Evolutionary conservation across 31 red algal genomes (phyloP), one percentile per base, ranked within the genome.

Genomic region (Bonnemaisonia californica): DNA sequence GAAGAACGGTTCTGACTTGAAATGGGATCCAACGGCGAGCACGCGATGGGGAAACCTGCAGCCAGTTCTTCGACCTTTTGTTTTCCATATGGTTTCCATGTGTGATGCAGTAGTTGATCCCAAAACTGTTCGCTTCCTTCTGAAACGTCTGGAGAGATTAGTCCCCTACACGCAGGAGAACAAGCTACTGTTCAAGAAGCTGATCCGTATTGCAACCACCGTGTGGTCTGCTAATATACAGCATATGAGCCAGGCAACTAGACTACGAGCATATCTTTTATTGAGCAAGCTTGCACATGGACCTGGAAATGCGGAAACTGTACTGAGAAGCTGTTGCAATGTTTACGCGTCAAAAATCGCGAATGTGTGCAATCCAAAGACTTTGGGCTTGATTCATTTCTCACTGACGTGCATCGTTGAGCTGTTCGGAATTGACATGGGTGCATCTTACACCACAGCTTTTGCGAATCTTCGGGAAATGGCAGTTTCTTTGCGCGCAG

Each of bases 401-500:
- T 61, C 82, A 22, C 58, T 83, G 39, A 80, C 70, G 51, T 91
- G 87, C 36, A 3, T 96, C 1, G 88, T 96, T 21, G 93, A 96
- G 42, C 51, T 96, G 22, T 90, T 90, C 68, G 88, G 85, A 23
- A 60, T 96, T 31, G 84, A 96, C 45, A 86, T 96, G 77, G 93
- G 87, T 41, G 81, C 73, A 4, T 89, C 93, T 29, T 96, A 96
- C 55, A 81, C 88, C 30, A 81, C 77, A 1, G 89, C 81, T 18
- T 96, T 96, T 86, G 61, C 81, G 30, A 76, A 87, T 58, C 77
- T 96, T 21, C 81, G 93, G 41, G 93, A 96, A 42, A 63, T 91
- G 40, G 89, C 93, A 1, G 54, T 96, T 2, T 88, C 77, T 59
- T 60, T 96, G 18, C 83, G 89, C 2, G 76, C 83, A 33, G 93